Evolutionary conservation across 2,329 filamentous ascomycete genomes (phyloP), one percentile per base, ranked within the genome.

Genomic region (Fusarium pseudonygamai): DNA sequence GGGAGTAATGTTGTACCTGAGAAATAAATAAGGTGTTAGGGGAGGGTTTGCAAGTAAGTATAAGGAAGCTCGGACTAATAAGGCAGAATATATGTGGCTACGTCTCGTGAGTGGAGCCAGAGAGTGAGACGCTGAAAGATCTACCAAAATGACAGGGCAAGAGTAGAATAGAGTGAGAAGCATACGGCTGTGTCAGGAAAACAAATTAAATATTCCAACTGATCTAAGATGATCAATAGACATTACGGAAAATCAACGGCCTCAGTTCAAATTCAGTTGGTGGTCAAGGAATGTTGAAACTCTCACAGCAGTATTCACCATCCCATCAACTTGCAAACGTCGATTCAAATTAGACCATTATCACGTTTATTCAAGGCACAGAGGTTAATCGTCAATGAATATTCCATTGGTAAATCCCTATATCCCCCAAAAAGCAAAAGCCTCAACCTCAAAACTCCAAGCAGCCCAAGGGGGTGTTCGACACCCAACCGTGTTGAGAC

Each of bases 371-470:
- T 10, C 18, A 14, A 43, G 13, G 26, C n/a, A 56, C 46, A 46
- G 28, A 43, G 18, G 11, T 30, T 28, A 24, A 39, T 71, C 62
- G 20, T 71, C 66, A 63, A 71, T 71, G 58, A 60, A 50, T 60
- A 63, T 73, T 16, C 49, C 58, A 73, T 73, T 71, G 66, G 46
- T 73, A 65, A 46, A 30, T 32, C 36, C 47, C 28, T 64, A 24
- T 67, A 64, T 53, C 56, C 47, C 53, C 52, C 34, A 60, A 60
- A 71, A 67, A 73, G 70, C 65, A 73, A 70, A 72, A 73, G 65
- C 53, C 69, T 66, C 70, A 60, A 70, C 37, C 45, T 40, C 22
- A 57, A 69, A 73, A 73, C 70, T 73, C 69, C 69, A 58, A 45
- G 60, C 60, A 57, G 60, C 52, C 57, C 64, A 43, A 56, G 30